Conservation (phyloP, 345 rosid genomes). For the Adansonia digitata region DNA sequence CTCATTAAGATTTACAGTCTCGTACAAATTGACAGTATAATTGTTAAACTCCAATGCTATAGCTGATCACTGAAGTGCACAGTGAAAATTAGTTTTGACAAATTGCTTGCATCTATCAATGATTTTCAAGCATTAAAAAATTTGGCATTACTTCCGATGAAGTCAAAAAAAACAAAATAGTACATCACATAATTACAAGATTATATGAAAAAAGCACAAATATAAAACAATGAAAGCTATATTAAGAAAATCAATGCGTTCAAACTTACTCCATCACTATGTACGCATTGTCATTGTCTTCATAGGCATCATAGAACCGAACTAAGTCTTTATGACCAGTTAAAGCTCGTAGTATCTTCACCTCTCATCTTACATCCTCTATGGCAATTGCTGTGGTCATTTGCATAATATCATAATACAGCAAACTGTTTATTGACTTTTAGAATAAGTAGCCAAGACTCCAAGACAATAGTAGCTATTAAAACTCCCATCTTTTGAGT, state of each 20-base stretch:
- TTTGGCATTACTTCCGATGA: not conserved
- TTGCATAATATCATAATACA: constrained; percentile 31
- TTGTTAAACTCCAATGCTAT: not conserved
- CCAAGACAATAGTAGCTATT: not conserved
- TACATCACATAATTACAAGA: not conserved
- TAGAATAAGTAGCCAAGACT: not conserved
- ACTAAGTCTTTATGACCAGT: constrained; percentile 78
- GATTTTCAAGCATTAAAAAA: too few species aligned
- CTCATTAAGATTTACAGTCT: not conserved
- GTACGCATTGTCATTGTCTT: constrained; percentile 77
- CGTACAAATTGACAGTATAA: not conserved
- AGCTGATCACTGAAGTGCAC: constrained; percentile 1
- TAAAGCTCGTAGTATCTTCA: constrained; percentile 69
- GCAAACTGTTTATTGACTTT: not conserved
- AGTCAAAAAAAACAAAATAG: not conserved
- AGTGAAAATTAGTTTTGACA: not conserved
- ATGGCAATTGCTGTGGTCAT: constrained; percentile 86
- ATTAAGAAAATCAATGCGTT: not conserved
- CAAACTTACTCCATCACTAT: constrained; percentile 78
- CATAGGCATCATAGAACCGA: constrained; percentile 74
- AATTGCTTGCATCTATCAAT: constrained; percentile 1
- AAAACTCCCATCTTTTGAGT: not conserved
- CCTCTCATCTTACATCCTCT: constrained; percentile 94
- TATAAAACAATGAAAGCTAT: not conserved
- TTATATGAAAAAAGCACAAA: not conserved